Conservation (phyloP, 108 stramenopile genomes). For the Conticribra guillardii region DNA sequence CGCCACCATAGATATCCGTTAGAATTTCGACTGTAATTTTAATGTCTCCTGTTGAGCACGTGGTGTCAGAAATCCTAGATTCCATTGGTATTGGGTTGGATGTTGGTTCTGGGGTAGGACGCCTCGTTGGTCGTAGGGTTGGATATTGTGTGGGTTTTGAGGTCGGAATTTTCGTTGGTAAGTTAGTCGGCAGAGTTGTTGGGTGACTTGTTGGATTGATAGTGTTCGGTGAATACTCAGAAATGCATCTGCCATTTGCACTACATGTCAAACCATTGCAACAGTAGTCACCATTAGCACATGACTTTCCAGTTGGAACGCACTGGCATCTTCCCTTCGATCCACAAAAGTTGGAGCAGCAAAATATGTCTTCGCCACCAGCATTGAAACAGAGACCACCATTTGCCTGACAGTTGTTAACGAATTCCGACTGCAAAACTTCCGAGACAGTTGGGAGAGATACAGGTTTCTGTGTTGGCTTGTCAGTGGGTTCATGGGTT, state of each 20-base stretch:
- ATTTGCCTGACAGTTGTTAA: constrained; percentile 11
- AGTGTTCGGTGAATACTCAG: neutral
- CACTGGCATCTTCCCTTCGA: constrained; percentile 17
- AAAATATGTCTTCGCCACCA: constrained; percentile 17
- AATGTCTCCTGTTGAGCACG: constrained; percentile 8
- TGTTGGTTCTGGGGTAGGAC: neutral
- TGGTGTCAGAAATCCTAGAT: constrained; percentile 5
- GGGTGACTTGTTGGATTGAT: neutral
- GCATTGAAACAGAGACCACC: constrained; percentile 20
- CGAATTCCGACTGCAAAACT: neutral
- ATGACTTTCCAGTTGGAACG: neutral
- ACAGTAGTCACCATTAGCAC: neutral
- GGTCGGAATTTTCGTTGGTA: neutral
- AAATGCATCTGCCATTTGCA: neutral
- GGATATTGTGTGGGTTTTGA: neutral
- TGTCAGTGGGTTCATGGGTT: neutral
- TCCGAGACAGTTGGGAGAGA: neutral
- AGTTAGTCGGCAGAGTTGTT: neutral
- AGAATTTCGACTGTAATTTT: constrained; percentile 45
- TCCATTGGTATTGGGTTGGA: neutral
- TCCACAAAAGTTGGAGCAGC: constrained; percentile 27
- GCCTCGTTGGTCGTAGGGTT: neutral
- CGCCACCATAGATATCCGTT: constrained; percentile 31
- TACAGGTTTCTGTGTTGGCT: neutral
- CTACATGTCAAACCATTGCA: constrained; percentile 3